Evolutionary conservation across 495 filamentous ascomycete genomes (phyloP), one percentile per base, ranked within the genome.

Genomic region (Xylona heveae): DNA sequence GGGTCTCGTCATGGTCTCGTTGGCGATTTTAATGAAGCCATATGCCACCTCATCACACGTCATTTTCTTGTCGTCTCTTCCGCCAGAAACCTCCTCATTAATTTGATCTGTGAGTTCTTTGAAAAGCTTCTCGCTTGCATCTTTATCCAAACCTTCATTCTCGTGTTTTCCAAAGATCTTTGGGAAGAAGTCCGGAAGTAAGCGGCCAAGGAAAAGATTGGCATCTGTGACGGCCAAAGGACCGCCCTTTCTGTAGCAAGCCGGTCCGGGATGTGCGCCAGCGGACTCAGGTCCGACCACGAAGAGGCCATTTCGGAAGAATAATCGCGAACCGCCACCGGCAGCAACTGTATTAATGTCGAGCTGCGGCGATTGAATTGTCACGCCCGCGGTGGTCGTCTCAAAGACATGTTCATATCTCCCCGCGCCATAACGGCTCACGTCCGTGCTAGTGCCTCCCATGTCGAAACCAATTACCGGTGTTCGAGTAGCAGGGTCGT

Each of bases 291-390:
- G 85, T 0, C 85, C 85, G 19, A 94, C 85, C n/a, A 90, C 82
- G 43, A 95, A 95, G 7, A 95, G 58, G 4, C 88, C 85, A 39
- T 95, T 94, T 28, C 72, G 68, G 62, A 74, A 95, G 43, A 83
- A 80, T 3, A 95, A 62, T 29, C 81, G 68, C 3, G 82, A 92
- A 12, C 85, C 85, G 34, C 85, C 85, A 24, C 85, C 85, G 13
- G 85, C 85, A 13, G 85, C 85, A 19, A 95, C 85, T 0, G 88
- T 97, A 51, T 95, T 95, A 53, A 97, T 94, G 53, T 97, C 88
- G 0, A 97, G 66, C 43, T 95, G 88, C 0, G 88, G 88, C 0
- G 75, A 83, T 43, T 95, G 88, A 21, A 95, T 90, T 0, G 83
- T 81, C 4, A 97, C 81, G 16, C 88, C 88, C 1, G 88, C 88